Evolutionary conservation across 164 flowering plant genomes (phyloP).

Genomic region (Stephania cephalantha): DNA sequence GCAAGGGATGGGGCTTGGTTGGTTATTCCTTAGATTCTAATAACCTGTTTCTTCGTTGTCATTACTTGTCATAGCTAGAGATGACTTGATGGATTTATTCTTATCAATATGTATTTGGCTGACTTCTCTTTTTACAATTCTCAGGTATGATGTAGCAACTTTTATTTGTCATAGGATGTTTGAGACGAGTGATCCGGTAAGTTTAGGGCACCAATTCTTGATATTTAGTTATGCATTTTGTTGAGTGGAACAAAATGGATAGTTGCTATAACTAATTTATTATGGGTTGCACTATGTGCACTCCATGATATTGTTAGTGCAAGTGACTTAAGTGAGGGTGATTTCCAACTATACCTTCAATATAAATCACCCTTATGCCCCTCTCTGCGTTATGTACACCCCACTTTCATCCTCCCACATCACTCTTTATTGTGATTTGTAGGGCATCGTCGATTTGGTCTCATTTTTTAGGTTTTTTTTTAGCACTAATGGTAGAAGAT

Average conservation of each 20-base stretch:
- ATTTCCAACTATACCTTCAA: too few relatives aligned
- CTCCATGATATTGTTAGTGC: too few relatives aligned
- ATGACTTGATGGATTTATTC: constrained; percentile 2
- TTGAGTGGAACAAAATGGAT: not conserved
- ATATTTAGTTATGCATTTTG: not conserved
- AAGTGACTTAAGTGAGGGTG: too few relatives aligned
- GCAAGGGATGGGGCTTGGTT: constrained; percentile 93
- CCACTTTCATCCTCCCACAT: too few relatives aligned
- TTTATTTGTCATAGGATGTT: constrained; percentile 64
- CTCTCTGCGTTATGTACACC: too few relatives aligned
- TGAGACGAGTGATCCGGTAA: constrained; percentile 85
- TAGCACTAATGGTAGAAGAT: too few relatives aligned
- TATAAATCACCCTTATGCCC: too few relatives aligned
- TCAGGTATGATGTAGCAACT: constrained; percentile 81
- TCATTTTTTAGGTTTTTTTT: too few relatives aligned
- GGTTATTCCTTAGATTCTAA: constrained; percentile 17
- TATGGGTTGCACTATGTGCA: too few relatives aligned
- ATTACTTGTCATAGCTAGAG: not conserved
- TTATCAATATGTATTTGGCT: not conserved
- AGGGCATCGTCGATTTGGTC: too few relatives aligned
- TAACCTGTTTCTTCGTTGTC: not conserved
- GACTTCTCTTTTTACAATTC: constrained; percentile 13
- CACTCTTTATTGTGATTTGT: too few relatives aligned
- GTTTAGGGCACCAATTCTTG: constrained; percentile 1
- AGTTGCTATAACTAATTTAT: not conserved